These are phyloP conservation scores for Oxyria digyna DNA, from an alignment of 148 eudicot species.

Conservation along the genomic window DNA sequence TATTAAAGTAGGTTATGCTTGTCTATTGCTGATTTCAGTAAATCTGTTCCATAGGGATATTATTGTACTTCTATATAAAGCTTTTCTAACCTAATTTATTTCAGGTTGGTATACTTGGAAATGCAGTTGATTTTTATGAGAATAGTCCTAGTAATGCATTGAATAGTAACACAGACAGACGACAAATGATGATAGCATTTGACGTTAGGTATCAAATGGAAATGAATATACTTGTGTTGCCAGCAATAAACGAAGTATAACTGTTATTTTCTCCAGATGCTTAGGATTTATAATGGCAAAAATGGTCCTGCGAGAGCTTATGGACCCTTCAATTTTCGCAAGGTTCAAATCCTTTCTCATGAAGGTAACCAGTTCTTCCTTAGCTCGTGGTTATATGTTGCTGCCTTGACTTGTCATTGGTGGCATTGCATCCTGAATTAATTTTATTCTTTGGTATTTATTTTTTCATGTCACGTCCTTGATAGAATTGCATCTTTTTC, in stretches of 20 bases:
- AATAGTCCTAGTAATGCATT: conserved; percentile 23
- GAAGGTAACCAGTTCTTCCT: conserved; percentile 31
- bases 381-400: neutral
- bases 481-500: neutral
- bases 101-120: conserved; percentile 93
- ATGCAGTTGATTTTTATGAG: conserved; percentile 82
- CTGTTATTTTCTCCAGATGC: conserved; percentile 34
- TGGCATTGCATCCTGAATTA: neutral
- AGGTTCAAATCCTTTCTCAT: conserved; percentile 84
- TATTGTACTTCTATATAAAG: neutral
- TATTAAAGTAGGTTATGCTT: conserved; percentile 58
- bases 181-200: conserved; percentile 98
- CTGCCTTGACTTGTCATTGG: neutral
- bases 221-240: neutral
- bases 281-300: conserved; percentile 97
- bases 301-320: conserved; percentile 90
- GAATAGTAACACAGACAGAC: conserved; percentile 36
- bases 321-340: conserved; percentile 61
- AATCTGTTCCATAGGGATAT: neutral
- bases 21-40: neutral
- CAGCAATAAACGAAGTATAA: neutral
- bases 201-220: conserved; percentile 66
- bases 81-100: conserved; percentile 11
- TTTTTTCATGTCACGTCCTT: neutral
- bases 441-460: neutral